Base-by-base conservation (phyloP, 768 basidiomycete genomes). In the Suillus lakei region DNA sequence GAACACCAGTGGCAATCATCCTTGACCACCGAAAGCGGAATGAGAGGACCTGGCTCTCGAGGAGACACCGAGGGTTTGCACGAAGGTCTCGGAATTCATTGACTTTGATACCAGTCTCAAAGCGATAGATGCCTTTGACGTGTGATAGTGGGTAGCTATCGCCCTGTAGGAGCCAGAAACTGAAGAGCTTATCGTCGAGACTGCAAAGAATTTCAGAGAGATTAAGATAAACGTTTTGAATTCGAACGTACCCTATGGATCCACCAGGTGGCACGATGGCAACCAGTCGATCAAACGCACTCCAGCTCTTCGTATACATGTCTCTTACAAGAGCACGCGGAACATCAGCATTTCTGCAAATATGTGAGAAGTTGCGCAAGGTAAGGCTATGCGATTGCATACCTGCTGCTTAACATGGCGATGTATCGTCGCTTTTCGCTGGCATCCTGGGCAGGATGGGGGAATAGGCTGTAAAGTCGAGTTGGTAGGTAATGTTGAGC, bases 241-340 rank as follows among this genome's bases (percentile, higher is more conserved):
- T 38, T 5, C 50, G 32, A 54, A 80, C 88, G 46, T 72, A 93
- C 91, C 93, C 93, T 63, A 95, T 95, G 0, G 91, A 92, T 8
- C 93, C 93, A 12, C 93, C 93, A 0, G 93, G 93, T n/a, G 93
- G 92, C 0, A 95, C 92, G 66, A 95, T 93, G 5, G 91, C 91
- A 21, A 95, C 91, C 7, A 96, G 84, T 12, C 93, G 87, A 74
- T 95, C 93, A 70, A 96, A 95, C 2, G 93, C 93, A 73, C 91
- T 93, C 93, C 94, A 95, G 68, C 91, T 93, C 77, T 95, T 95
- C 30, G 92, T 94, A 73, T 95, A 95, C 91, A 93, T 91, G 69
- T 95, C 93, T 64, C 93, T 87, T 54, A 94, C 93, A 23, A 93
- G 83, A 1, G 92, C 91, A 59, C 93, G 86, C 13, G 93, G 91